Evolutionary conservation across 352 stramenopile species (phyloP).

Genomic region (Pythium monospermum): DNA sequence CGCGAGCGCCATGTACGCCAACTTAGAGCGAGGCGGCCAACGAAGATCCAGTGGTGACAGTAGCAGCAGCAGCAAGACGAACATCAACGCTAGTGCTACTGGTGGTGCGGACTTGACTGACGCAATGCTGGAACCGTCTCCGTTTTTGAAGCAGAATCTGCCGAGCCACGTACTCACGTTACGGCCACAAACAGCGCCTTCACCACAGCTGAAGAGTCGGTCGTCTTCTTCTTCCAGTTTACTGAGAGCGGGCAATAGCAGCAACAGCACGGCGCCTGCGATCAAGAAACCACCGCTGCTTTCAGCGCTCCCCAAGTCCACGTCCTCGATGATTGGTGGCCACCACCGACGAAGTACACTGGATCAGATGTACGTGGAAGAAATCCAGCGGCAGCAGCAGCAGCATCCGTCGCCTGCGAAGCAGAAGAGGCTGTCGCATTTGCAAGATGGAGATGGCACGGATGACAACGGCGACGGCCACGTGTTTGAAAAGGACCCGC

Average conservation of each 20-base stretch:
- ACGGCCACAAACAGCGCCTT: constrained; percentile 46
- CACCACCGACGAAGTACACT: constrained; percentile 32
- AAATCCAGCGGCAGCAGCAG: constrained; percentile 33
- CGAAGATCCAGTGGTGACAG: constrained; percentile 6
- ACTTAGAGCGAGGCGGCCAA: constrained; percentile 28
- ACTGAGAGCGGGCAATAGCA: constrained; percentile 4
- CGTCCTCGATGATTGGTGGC: neutral
- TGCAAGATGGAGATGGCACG: neutral
- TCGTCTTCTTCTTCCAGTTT: no score
- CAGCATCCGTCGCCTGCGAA: constrained; percentile 1
- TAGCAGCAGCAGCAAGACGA: neutral
- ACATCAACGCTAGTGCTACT: no score
- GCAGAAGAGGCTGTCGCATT: neutral
- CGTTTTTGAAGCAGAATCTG: constrained; percentile 51
- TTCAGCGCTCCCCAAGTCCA: no score
- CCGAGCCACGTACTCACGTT: constrained; percentile 23
- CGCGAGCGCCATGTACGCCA: constrained; percentile 49
- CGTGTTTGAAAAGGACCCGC: neutral
- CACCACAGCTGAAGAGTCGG: neutral
- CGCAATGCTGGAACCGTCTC: constrained; percentile 30
- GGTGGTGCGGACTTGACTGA: no score
- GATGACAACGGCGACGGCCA: neutral
- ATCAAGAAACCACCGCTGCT: neutral
- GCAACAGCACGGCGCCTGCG: constrained; percentile 1
- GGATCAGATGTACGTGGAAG: constrained; percentile 45